Percentiles rank a stretch among this genome's conserved stretches.
Conservation (phyloP, 2,329 filamentous ascomycete species). For the Cytospora schulzeri region DNA sequence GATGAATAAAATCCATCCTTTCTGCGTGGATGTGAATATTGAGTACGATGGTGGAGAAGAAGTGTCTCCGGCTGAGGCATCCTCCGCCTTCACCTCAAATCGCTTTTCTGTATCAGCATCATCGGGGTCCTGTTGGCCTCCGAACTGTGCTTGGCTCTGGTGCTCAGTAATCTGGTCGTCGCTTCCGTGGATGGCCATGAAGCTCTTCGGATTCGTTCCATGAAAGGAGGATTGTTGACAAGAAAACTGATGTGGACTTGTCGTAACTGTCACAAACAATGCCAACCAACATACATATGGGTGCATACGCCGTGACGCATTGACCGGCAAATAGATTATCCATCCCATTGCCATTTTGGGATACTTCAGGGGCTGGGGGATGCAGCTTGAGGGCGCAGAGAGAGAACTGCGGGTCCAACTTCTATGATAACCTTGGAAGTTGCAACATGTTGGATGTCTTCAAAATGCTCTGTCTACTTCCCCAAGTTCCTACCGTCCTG, state of each 20-base stretch:
- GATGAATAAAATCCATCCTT: constrained; percentile 6
- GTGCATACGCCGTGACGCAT: not conserved
- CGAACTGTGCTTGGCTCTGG: not conserved
- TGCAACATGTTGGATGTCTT: too few species aligned
- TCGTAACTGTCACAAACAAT: not conserved
- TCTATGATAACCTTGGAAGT: not conserved
- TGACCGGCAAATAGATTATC: constrained; percentile 2
- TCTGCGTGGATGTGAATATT: not conserved
- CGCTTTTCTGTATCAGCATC: not conserved
- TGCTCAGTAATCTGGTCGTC: not conserved
- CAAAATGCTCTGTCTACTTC: too few species aligned
- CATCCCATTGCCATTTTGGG: not conserved
- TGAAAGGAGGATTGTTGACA: not conserved
- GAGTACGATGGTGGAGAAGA: not conserved
- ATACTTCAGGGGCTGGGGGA: not conserved
- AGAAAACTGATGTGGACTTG: not conserved
- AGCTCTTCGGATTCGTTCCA: not conserved
- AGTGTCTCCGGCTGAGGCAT: not conserved
- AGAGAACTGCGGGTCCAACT: not conserved
- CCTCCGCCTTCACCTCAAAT: not conserved
- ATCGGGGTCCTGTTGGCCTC: not conserved
- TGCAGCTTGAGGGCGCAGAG: not conserved
- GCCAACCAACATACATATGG: not conserved
- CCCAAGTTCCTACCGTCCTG: too few species aligned
- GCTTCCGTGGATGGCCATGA: not conserved